These are phyloP conservation scores for Mortierella sp. DNA, from an alignment of 371 early-diverging fungal genomes.

Conservation along the genomic window DNA sequence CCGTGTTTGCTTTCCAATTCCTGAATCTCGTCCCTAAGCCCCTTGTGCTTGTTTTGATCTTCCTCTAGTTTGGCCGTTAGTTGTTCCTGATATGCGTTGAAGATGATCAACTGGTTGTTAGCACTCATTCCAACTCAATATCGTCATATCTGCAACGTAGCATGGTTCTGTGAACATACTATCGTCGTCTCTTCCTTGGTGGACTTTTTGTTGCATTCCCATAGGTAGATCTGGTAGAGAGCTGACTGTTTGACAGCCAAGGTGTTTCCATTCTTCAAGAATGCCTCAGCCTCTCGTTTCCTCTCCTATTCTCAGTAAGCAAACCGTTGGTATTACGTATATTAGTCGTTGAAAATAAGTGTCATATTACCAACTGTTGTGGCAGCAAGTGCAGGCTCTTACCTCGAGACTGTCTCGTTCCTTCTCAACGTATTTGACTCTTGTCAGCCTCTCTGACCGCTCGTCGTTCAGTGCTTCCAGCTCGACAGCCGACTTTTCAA, in stretches of 20 bases:
- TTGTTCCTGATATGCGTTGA: conserved; percentile 51
- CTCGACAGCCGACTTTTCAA: conserved; percentile 76
- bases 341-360: no score
- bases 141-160: neutral
- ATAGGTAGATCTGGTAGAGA: conserved; percentile 77
- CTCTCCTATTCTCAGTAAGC: conserved; percentile 62
- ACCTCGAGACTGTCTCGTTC: conserved; percentile 83
- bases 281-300: conserved; percentile 87
- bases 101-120: neutral
- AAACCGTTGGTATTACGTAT: no score
- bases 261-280: conserved; percentile 83
- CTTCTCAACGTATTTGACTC: conserved; percentile 87
- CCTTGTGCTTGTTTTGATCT: conserved; percentile 67
- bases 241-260: conserved; percentile 77
- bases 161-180: conserved; percentile 33
- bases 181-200: conserved; percentile 59
- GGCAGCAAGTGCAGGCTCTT: conserved; percentile 5
- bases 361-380: neutral
- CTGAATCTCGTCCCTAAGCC: conserved; percentile 66
- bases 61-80: conserved; percentile 63
- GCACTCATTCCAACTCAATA: neutral
- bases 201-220: conserved; percentile 59
- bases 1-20: conserved; percentile 67
- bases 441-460: conserved; percentile 83
- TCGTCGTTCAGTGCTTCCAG: conserved; percentile 83